Conservation (phyloP, 106 monocot species). For the Dendrobium huoshanense region DNA sequence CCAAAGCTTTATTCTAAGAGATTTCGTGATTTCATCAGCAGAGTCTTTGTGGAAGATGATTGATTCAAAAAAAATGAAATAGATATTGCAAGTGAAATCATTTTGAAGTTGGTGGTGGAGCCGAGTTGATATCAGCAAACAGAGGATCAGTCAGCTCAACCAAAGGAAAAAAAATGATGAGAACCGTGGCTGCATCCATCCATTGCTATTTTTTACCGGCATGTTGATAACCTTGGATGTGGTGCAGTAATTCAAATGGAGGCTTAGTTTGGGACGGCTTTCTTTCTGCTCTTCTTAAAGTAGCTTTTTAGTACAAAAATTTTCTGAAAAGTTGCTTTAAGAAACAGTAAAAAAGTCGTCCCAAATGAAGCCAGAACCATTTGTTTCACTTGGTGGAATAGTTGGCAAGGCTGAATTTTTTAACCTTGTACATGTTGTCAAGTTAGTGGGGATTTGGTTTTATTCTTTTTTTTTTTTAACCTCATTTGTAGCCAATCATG, state of each 20-base stretch:
- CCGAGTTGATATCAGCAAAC: background rate
- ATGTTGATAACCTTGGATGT: background rate
- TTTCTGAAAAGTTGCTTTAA: too few relatives aligned
- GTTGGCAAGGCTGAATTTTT: background rate
- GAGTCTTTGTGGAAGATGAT: slow-evolving; percentile 35
- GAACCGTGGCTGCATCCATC: too few relatives aligned
- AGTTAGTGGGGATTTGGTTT: background rate
- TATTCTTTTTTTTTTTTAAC: background rate
- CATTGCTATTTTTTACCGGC: too few relatives aligned
- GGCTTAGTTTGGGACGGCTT: too few relatives aligned
- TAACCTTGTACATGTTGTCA: background rate
- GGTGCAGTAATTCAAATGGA: too few relatives aligned
- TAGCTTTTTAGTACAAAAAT: too few relatives aligned
- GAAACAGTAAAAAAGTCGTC: too few relatives aligned
- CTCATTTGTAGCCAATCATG: background rate
- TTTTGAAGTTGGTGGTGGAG: background rate
- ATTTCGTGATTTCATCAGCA: slow-evolving; percentile 49
- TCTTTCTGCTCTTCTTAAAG: too few relatives aligned
- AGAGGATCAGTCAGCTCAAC: background rate
- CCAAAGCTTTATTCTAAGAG: slow-evolving; percentile 49
- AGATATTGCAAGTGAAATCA: background rate
- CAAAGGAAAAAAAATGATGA: background rate
- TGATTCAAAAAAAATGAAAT: background rate
- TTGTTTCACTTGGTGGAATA: too few relatives aligned
- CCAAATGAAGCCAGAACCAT: too few relatives aligned